phyloP scores from a whole-genome alignment of 2,329 filamentous ascomycete genomes.

The Colletotrichum tabaci region DNA sequence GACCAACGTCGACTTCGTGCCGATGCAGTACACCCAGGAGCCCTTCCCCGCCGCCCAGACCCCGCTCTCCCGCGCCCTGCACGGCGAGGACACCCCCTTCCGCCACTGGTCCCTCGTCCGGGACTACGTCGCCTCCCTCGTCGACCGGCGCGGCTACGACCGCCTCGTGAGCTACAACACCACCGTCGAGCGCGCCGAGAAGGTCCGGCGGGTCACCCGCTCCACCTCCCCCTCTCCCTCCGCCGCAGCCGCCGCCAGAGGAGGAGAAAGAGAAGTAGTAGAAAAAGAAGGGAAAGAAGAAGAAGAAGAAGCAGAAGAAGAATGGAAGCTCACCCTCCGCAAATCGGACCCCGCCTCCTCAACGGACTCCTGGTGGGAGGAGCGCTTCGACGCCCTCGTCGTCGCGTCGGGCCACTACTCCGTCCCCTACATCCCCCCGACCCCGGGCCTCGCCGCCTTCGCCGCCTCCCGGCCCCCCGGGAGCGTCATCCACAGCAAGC shows the following conservation, averaged over 20 bases:
- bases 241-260: conserved; percentile 36
- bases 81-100: conserved; percentile 73
- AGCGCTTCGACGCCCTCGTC: conserved; percentile 73
- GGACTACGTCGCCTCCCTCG: conserved; percentile 66
- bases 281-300: too few species aligned
- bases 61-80: conserved; percentile 51
- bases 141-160: conserved; percentile 68
- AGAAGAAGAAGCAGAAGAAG: conserved; percentile 47
- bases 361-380: conserved; percentile 73
- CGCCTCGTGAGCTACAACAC: conserved; percentile 69
- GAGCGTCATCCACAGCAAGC: conserved; percentile 69
- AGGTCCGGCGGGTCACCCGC: conserved; percentile 50
- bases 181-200: conserved; percentile 72
- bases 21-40: conserved; percentile 74
- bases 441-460: conserved; percentile 64
- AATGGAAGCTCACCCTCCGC: conserved; percentile 69
- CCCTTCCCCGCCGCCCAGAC: conserved; percentile 60
- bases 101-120: conserved; percentile 71
- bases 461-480: conserved; percentile 62
- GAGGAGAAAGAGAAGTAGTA: too few species aligned
- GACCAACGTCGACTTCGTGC: conserved; percentile 72
- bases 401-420: conserved; percentile 73
- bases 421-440: conserved; percentile 68
- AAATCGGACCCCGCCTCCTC: conserved; percentile 48
- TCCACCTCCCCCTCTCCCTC: too few species aligned